Evolutionary conservation across 2,329 filamentous ascomycete genomes (phyloP), one percentile per base, ranked within the genome.

Genomic region (Alternaria sp.): DNA sequence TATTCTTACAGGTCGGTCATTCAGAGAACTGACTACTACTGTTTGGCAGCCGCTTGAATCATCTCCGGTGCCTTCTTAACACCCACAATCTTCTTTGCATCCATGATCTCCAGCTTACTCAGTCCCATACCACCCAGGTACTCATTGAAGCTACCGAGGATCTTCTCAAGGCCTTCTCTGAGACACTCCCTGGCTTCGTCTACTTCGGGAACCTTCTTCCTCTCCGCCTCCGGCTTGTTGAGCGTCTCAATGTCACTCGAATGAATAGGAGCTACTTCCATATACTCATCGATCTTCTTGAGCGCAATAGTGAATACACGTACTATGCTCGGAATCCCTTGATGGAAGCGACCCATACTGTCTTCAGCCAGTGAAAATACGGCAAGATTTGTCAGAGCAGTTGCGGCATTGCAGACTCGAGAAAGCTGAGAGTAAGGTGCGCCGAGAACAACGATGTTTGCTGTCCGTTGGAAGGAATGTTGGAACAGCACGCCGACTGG

Each of bases 281-380:
- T 84, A 73, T 96, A 93, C 1, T 75, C 80, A 70, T 96, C 90
- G 4, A 97, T 81, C 66, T 88, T 88, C 55, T 82, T 84, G 57
- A 93, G 88, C 0, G 91, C 88, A 0, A 77, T 69, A 0, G 92
- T 94, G 62, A 96, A 87, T 1, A 88, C 87, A 47, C 90, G 87
- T 51, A 97, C 87, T 57, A 96, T 89, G 49, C 80, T 81, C 1
- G 91, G 87, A 2, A 98, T 88, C 65, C 95, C 91, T 43, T 88
- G 85, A 66, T 96, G 90, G n/a, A 96, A 94, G 68, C 92, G 91
- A 14, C 94, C 94, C 73, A 89, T 95, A 47, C 86, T 85, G 75
- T 98, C 94, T 77, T 98, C 94, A 4, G 83, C 82, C 54, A 97
- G 80, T 77, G 91, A 94, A 63, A 86, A 86, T 4, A 92, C 85